Evolutionary conservation across 305 asterid genomes (phyloP).

Genomic region (Fraxinus angustifolia): DNA sequence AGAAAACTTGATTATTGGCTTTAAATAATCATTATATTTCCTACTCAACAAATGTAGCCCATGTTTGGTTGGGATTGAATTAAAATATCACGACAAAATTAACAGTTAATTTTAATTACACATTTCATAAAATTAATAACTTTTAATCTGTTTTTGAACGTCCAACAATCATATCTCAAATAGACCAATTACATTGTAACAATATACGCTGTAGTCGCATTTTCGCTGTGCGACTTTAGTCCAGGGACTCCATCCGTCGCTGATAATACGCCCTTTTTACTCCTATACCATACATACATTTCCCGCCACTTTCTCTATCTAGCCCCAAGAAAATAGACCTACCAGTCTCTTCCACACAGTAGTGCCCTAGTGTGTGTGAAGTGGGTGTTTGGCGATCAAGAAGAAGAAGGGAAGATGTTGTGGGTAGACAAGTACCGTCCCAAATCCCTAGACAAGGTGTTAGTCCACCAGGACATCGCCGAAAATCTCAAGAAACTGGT

Average conservation of each 20-base stretch:
- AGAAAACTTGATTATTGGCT: background rate
- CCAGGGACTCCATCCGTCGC: background rate
- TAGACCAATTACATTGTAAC: too few relatives aligned
- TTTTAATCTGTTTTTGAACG: background rate
- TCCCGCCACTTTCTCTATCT: constrained; percentile 37
- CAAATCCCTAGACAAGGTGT: constrained; percentile 81
- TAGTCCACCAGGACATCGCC: constrained; percentile 79
- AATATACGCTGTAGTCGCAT: background rate
- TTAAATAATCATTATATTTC: background rate
- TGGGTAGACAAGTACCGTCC: constrained; percentile 98
- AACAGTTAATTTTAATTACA: too few relatives aligned
- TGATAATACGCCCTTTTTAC: background rate
- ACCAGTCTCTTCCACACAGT: background rate
- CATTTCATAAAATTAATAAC: too few relatives aligned
- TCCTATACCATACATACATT: background rate
- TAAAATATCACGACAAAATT: too few relatives aligned
- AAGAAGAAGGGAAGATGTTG: constrained; percentile 49
- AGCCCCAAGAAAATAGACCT: background rate
- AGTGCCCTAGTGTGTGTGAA: background rate
- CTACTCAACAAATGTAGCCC: background rate
- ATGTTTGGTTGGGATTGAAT: background rate
- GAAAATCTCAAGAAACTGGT: constrained; percentile 88
- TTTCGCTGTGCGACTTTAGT: background rate
- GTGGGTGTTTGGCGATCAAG: constrained; percentile 14
- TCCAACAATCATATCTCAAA: background rate